These are phyloP conservation scores for Fraxinus baroniana DNA, from an alignment of 305 asterid genomes.

Conservation along the genomic window DNA sequence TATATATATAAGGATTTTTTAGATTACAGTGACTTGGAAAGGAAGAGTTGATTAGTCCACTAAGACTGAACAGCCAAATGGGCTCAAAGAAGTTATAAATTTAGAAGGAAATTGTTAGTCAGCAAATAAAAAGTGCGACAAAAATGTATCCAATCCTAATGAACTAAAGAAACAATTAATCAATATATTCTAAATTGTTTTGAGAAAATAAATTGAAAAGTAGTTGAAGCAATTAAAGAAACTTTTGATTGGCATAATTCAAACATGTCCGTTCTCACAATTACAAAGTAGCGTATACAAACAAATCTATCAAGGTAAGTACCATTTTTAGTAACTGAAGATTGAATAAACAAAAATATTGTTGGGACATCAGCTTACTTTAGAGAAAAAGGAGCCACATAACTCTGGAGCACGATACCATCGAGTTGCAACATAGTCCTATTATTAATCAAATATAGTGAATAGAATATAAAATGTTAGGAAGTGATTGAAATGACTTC, in stretches of 20 bases:
- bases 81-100: background rate
- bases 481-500: too few relatives aligned
- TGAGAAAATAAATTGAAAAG: background rate
- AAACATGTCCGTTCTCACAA: background rate
- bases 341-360: background rate
- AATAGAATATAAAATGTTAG: too few relatives aligned
- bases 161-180: background rate
- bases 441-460: too few relatives aligned
- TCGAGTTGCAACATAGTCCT: too few relatives aligned
- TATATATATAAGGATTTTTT: background rate
- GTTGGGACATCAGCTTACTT: background rate
- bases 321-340: background rate
- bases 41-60: background rate
- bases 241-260: background rate
- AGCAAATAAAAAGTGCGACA: background rate
- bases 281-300: too few relatives aligned
- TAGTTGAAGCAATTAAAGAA: background rate
- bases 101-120: background rate
- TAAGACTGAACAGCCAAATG: background rate
- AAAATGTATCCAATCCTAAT: background rate
- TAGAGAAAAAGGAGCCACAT: too few relatives aligned
- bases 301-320: too few relatives aligned
- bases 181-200: background rate
- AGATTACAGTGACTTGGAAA: background rate
- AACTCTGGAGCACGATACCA: too few relatives aligned